Base-by-base conservation (phyloP, 352 stramenopile genomes). In the Saprolegnia diclina region DNA sequence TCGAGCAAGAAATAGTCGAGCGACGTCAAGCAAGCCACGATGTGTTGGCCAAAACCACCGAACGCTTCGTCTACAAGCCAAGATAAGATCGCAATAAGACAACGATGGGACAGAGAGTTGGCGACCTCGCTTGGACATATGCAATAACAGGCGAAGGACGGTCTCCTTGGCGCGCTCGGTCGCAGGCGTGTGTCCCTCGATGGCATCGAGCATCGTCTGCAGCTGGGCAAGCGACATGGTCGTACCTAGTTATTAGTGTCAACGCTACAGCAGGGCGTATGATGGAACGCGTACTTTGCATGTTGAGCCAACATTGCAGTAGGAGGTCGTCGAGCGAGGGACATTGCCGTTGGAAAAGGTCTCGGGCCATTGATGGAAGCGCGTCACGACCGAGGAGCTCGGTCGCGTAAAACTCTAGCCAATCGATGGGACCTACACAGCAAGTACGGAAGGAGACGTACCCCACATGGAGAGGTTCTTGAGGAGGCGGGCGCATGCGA, bases 401-500 rank as follows among this genome's bases (percentile, higher is more conserved):
- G 35, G 52, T n/a, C 11, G 52, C 52, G 19, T 59, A 40, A 24
- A 14, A 24, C 9, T 59, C 52, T 59, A 24, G 24, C 29, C 46
- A 45, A 4, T 10, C 13, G 40, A 64, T 42, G 14, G 24, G 48
- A 7, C 16, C 22, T 5, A 42, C 5, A 5, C 56, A 50, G 40
- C n/a, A 4, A 21, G 11, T 3, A 64, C 11, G 16, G 40, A 6
- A 35, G n/a, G 21, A 18, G 10, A 16, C 35, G n/a, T 69, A 69
- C 63, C 44, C 63, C 63, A 61, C 63, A 69, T 69, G 18, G 63
- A 21, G 29, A 69, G 53, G 29, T 69, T 69, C n/a, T 14, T 46
- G 14, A 69, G 29, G 10, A 69, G 40, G 4, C 63, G 63, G 14
- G 54, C 19, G 53, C 44, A 69, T 4, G 44, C 42, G 10, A 35